Evolutionary conservation across 305 asterid species (phyloP), one percentile per base, ranked within the genome.

Genomic region (Lippia alba): DNA sequence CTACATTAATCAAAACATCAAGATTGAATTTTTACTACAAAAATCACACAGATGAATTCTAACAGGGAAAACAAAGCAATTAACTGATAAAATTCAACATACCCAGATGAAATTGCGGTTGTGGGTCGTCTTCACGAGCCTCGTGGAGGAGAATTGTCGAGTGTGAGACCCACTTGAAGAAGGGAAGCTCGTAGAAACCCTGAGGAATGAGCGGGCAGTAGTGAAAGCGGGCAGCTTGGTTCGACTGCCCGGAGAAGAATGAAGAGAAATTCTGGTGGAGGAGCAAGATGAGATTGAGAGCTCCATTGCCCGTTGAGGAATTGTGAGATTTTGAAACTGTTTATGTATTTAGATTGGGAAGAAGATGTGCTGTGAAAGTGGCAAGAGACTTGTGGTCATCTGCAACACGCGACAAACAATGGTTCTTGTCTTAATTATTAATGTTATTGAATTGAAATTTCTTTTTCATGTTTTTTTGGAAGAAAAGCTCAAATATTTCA

Each of bases 71-170:
- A 46, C 3, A 36, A 5, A 36, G 41, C 5, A 4, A 5, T 1
- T 59, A 70, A 70, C 12, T 49, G 61, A 49, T 33, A 34, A 71
- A 24, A 67, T 67, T 12, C 56, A 68, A 66, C 84, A 66, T 84
- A 90, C 96, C 96, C 64, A 66, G 69, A 85, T 64, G 70, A 78
- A 74, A 58, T 48, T 75, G 73, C 76, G 85, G 54, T 74, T 70
- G 59, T 50, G 67, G 70, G 24, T 50, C 39, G 65, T 18, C 16
- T 30, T 57, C 15, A 61, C 50, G 71, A 61, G 71, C 46, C 72
- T 66, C 34, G 69, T 16, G 18, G 84, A 65, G 76, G 75, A 74
- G 64, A 61, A 69, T 19, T 64, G 65, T 51, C 44, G 74, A 66
- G 49, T 48, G 32, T 16, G 69, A 40, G 50, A 24, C 54, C 75